Conservation (phyloP, 768 basidiomycete genomes). For the Pholiota microspora region DNA sequence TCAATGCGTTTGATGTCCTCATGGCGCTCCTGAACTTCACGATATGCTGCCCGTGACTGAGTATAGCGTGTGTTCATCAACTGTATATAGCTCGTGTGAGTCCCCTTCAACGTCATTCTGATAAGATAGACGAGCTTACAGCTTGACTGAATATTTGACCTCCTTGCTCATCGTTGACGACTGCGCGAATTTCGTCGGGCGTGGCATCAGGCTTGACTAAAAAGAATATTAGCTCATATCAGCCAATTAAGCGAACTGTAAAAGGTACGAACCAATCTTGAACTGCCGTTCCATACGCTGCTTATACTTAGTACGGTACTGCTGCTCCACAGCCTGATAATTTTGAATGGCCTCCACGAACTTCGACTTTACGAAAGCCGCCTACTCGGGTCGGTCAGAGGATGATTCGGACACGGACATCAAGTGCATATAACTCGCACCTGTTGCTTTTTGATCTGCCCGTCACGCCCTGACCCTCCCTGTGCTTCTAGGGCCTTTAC, state of each 20-base stretch:
- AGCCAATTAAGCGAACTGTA: background rate
- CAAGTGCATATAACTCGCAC: slow-evolving; percentile 30
- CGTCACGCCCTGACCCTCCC: slow-evolving; percentile 64
- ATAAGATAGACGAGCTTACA: slow-evolving; percentile 36
- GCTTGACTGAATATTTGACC: slow-evolving; percentile 91
- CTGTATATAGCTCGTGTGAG: slow-evolving; percentile 34
- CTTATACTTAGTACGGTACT: slow-evolving; percentile 75
- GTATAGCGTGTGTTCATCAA: slow-evolving; percentile 90
- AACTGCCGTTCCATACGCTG: slow-evolving; percentile 84
- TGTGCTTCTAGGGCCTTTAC: slow-evolving; percentile 71
- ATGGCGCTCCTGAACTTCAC: slow-evolving; percentile 96
- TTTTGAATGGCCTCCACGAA: slow-evolving; percentile 86
- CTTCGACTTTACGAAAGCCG: slow-evolving; percentile 64
- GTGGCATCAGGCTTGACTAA: slow-evolving; percentile 92
- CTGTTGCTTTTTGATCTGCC: slow-evolving; percentile 77
- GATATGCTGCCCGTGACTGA: slow-evolving; percentile 85
- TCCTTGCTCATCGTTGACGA: slow-evolving; percentile 80
- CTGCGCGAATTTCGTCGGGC: slow-evolving; percentile 81
- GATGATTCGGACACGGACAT: background rate
- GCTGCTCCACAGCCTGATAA: slow-evolving; percentile 81
- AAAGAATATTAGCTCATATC: background rate
- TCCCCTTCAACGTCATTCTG: background rate
- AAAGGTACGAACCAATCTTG: slow-evolving; percentile 63
- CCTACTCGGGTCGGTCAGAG: slow-evolving; percentile 31
- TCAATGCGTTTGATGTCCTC: slow-evolving; percentile 96